Base-by-base conservation (phyloP, 495 filamentous ascomycete genomes). In the Halenospora varia region DNA sequence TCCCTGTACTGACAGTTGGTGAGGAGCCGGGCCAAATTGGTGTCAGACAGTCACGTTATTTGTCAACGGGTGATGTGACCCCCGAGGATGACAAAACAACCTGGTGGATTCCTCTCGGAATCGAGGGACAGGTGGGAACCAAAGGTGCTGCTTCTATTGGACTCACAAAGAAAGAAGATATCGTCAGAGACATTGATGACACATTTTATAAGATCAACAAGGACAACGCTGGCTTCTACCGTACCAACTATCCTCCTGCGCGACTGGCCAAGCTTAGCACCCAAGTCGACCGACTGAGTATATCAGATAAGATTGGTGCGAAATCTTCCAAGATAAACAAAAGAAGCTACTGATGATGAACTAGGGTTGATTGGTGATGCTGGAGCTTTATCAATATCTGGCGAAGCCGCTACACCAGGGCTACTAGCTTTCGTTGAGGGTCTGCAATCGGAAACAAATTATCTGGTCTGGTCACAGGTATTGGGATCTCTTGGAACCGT, bases 101-200 rank as follows among this genome's bases (percentile, higher is more conserved):
- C n/a, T 98, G 94, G 94, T 97, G 94, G 92, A 82, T 97, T 62
- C 94, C 94, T 17, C 79, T 97, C 13, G 86, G 87, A 20, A 75
- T 98, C 45, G 87, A 85, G 65, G 77, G 82, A 50, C 78, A 85
- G 59, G 68, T 75, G 19, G 77, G 76, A n/a, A 73, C 78, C 8
- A 55, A 77, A 55, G 75, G 74, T 15, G 64, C 78, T 26, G 67
- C 73, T 54, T 65, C 68, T 10, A 68, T 79, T 10, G 85, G 90
- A 51, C 78, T 98, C n/a, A 88, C 85, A 0, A 73, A 79, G 22
- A 97, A 88, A 70, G 77, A 86, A 60, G 82, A 88, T 20, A 90
- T 81, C 6, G 77, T 97, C 59, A 76, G 79, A 23, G 83, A 86
- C 29, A 68, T 97, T 56, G 85, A 90, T 60, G 81, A 87, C 49